Base-by-base conservation (phyloP, 805 yeast genomes). In the Barnettozyma sp. region DNA sequence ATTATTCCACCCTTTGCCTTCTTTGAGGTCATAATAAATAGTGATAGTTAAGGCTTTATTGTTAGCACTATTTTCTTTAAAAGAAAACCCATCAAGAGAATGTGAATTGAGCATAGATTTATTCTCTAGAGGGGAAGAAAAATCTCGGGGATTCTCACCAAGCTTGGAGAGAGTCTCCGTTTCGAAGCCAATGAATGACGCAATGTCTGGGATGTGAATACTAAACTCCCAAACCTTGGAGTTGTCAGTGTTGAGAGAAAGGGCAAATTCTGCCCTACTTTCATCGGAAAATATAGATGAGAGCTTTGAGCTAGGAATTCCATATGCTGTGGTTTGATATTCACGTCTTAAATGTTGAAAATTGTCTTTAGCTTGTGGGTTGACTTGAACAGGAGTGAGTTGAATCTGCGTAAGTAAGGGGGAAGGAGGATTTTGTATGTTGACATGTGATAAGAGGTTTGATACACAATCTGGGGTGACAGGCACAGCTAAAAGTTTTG, bases 191-290 rank as follows among this genome's bases (percentile, higher is more conserved):
- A 40, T 12, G 7, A 22, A n/a, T 5, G 42, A 34, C 12, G 39
- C 41, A 11, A 41, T 20, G 26, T 41, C 44, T 11, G 44, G 44
- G 7, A 41, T 30, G 21, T 41, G 44, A 8, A 41, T 35, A 20
- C 19, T 24, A 2, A 41, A 11, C 16, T 30, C 23, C 44, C 44
- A 41, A n/a, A 10, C 5, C 6, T 32, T 31, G 7, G 24, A 22
- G 3, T 23, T 18, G 1, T 18, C 10, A 6, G 37, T 22, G 18
- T 38, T 33, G 13, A 41, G 13, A 2, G 44, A 41, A 12, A 41
- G 16, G 5, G 44, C 44, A 13, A 41, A 18, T 12, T 41, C 44
- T 9, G 39, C 18, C 7, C 22, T 13, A 10, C 9, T 6, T 11
- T 41, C 42, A 4, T 18, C 13, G 5, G 27, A 21, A 18, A 41